Base-by-base conservation (phyloP, 1,284 basidiomycete species). In the Melampsora larici-populina region DNA sequence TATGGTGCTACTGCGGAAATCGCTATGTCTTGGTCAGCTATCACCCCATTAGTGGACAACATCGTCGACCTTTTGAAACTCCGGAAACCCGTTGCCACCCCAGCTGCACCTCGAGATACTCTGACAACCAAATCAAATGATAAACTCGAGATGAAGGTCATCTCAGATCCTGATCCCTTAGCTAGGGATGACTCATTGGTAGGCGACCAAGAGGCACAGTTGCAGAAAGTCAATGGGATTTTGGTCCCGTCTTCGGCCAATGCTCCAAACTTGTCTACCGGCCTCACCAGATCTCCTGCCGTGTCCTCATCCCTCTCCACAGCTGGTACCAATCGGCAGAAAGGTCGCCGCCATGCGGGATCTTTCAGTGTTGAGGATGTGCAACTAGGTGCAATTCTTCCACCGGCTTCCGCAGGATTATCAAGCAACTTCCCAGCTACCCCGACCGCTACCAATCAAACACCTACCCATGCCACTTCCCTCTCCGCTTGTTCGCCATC, bases 361-460 rank as follows among this genome's bases (percentile, higher is more conserved):
- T 96, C 93, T 0, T 97, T 96, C 86, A 94, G 92, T 80, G 90
- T 88, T 48, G 91, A 93, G 82, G 94, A 97, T 83, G 91, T 97
- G 0, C 90, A 95, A 83, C 89, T 92, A 75, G 94, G 94, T 49
- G 92, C 90, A 84, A 86, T 88, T 73, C 85, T 96, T 79, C 91
- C 92, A 0, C 81, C 82, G 13, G 84, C 85, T 7, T 82, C 83
- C 72, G 79, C 74, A 70, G 62, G 21, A 46, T 36, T 63, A 71
- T 40, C 62, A 78, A 79, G 26, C 58, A 58, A 51, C 67, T 74
- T 68, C 62, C 67, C 46, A 51, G 33, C 69, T 66, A 51, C 76
- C 21, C 71, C 24, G 48, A 65, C 73, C 31, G 63, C 31, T n/a
- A 29, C 18, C 31, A 63, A 70, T 40, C 78, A 36, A 40, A 65